Percentiles rank a stretch among this genome's conserved stretches.
These are phyloP conservation scores for Fusarium sp. DNA, from an alignment of 2,329 filamentous ascomycete genomes.

Conservation along the genomic window DNA sequence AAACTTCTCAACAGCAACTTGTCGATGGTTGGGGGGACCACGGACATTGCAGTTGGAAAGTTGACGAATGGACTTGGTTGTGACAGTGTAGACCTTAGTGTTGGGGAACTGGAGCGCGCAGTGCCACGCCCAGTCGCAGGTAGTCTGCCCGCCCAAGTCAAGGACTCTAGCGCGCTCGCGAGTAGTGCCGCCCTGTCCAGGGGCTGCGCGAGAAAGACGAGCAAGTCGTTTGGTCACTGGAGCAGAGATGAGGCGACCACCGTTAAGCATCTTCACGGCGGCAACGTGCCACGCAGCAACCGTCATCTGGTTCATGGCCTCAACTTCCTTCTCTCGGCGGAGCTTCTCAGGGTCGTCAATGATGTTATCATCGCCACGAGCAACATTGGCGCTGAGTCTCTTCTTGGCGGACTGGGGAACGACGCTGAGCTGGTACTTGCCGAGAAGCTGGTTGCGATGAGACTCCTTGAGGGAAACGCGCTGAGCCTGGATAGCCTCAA, in stretches of 20 bases:
- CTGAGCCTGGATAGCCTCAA: slow-evolving; percentile 87
- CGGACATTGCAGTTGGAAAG: slow-evolving; percentile 79
- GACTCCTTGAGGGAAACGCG: slow-evolving; percentile 77
- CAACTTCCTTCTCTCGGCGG: slow-evolving; percentile 79
- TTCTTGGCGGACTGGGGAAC: slow-evolving; percentile 75
- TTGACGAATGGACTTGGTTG: slow-evolving; percentile 76
- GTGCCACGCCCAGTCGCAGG: slow-evolving; percentile 97
- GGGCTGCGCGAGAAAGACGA: slow-evolving; percentile 61
- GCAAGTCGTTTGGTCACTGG: slow-evolving; percentile 72
- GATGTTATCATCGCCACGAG: slow-evolving; percentile 74
- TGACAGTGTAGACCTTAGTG: slow-evolving; percentile 88
- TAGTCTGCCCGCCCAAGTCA: slow-evolving; percentile 85
- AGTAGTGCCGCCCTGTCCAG: slow-evolving; percentile 55
- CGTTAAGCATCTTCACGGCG: slow-evolving; percentile 69
- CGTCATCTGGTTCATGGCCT: slow-evolving; percentile 79
- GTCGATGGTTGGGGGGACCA: slow-evolving; percentile 87
- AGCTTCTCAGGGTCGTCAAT: slow-evolving; percentile 71
- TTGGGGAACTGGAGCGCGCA: slow-evolving; percentile 87
- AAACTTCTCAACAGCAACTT: slow-evolving; percentile 79
- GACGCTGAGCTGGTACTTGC: slow-evolving; percentile 83
- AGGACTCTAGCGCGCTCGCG: slow-evolving; percentile 75
- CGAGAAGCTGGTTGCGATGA: slow-evolving; percentile 84
- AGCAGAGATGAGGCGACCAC: slow-evolving; percentile 71
- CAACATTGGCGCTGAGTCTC: slow-evolving; percentile 77
- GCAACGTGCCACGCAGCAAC: slow-evolving; percentile 70